Percentiles rank a stretch among this genome's conserved stretches.
Conservation (phyloP, 352 stramenopile genomes). For the Phytophthora meadii region DNA sequence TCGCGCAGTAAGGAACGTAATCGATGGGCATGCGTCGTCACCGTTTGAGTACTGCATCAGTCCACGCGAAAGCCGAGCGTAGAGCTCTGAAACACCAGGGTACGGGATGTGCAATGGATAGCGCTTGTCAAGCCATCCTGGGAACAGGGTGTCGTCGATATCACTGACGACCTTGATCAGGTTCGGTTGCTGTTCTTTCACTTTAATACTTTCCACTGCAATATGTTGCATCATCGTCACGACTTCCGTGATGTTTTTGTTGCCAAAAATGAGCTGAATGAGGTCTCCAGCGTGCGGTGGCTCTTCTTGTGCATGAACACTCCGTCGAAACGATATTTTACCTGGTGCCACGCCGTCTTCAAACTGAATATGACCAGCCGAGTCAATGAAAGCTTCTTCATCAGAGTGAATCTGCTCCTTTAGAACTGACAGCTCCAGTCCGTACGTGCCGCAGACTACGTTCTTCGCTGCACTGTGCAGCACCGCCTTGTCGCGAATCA, state of each 20-base stretch:
- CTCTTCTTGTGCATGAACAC: slow-evolving; percentile 38
- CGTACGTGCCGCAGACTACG: slow-evolving; percentile 74
- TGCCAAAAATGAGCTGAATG: slow-evolving; percentile 77
- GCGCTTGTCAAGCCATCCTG: slow-evolving; percentile 77
- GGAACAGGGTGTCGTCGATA: slow-evolving; percentile 87
- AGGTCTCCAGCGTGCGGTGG: slow-evolving; percentile 74
- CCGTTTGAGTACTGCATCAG: slow-evolving; percentile 40
- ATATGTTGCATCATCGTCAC: slow-evolving; percentile 88
- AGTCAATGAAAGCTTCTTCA: slow-evolving; percentile 57
- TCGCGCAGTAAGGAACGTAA: slow-evolving; percentile 85
- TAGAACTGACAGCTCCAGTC: slow-evolving; percentile 71
- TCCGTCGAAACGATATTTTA: slow-evolving; percentile 16
- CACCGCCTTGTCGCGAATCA: slow-evolving; percentile 71
- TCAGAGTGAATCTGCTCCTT: slow-evolving; percentile 84
- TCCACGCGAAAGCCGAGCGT: slow-evolving; percentile 64
- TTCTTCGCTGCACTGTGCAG: slow-evolving; percentile 75
- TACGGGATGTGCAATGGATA: slow-evolving; percentile 84
- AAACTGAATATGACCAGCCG: slow-evolving; percentile 36
- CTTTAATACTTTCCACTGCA: slow-evolving; percentile 75
- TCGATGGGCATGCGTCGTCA: slow-evolving; percentile 52
- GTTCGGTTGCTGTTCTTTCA: slow-evolving; percentile 57
- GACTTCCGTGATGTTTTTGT: slow-evolving; percentile 83
- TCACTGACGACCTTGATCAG: slow-evolving; percentile 90
- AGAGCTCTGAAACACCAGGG: slow-evolving; percentile 80
- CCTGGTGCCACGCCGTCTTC: slow-evolving; percentile 15